Base-by-base conservation (phyloP, 2,329 filamentous ascomycete genomes). In the Bertia moriformis region DNA sequence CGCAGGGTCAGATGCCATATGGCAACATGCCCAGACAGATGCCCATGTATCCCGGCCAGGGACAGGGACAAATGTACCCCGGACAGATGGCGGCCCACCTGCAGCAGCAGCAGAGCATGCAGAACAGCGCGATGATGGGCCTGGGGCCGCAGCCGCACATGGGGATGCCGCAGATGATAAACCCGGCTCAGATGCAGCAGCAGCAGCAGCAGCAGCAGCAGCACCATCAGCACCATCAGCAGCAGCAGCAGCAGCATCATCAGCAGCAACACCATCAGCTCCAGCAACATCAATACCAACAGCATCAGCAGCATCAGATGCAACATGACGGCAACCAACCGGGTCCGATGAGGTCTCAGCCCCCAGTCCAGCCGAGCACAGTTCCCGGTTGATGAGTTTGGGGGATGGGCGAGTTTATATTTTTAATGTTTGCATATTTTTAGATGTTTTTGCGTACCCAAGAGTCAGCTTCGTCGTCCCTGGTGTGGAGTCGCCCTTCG, bases 111-210 rank as follows among this genome's bases (percentile, higher is more conserved):
- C n/a, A n/a, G n/a, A n/a, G n/a, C 7, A 27, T 27, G 22, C 22
- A 27, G n/a, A 27, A 27, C 22, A 27, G 22, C 22, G 22, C 7
- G 7, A 27, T 27, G 2, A 46, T 56, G 44, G 48, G 51, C 15
- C 24, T 44, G 42, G n/a, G 46, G 10, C 53, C 52, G 18, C 48
- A 52, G 35, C 51, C 54, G 15, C 22, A 27, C 22, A 27, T 27
- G 22, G n/a, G 7, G 22, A 27, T 27, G 22, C 22, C 22, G 22
- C 7, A n/a, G n/a, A 27, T 27, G 22, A 27, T 27, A n/a, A 27
- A 27, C 22, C 22, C n/a, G 22, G 22, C 22, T 10, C 7, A n/a
- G 22, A 27, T 27, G 22, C 7, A 14, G 14, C 22, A 17, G 18
- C 38, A n/a, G n/a, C 40, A 41, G 14, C 39, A 38, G 19, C 40